Conservation (phyloP, 2,329 filamentous ascomycete genomes). For the Fusarium stilboides region DNA sequence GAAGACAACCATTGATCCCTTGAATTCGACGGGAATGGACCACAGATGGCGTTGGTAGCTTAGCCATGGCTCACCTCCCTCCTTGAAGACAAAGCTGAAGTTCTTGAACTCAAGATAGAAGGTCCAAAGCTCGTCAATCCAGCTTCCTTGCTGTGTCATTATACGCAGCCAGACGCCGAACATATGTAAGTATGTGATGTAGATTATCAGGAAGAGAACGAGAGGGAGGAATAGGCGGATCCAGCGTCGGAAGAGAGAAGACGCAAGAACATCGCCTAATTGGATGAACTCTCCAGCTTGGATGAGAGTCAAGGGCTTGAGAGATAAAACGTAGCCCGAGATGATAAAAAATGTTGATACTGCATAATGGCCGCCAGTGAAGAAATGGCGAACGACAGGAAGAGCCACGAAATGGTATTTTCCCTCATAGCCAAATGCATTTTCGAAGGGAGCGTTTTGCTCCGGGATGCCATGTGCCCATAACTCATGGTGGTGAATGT, state of each 20-base stretch:
- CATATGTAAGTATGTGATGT: slow-evolving; percentile 65
- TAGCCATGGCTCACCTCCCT: slow-evolving; percentile 68
- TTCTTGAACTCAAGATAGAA: slow-evolving; percentile 74
- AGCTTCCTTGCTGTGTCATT: slow-evolving; percentile 57
- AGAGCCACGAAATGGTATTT: slow-evolving; percentile 66
- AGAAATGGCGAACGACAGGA: slow-evolving; percentile 72
- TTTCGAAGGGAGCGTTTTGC: slow-evolving; percentile 63
- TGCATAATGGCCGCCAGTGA: slow-evolving; percentile 74
- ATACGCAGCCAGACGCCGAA: slow-evolving; percentile 63
- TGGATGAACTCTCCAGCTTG: slow-evolving; percentile 59
- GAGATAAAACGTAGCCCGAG: slow-evolving; percentile 70
- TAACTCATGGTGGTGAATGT: slow-evolving; percentile 72
- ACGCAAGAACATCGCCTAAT: slow-evolving; percentile 62
- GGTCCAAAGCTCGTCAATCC: slow-evolving; percentile 65
- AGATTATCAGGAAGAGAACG: slow-evolving; percentile 68
- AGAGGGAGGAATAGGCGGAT: slow-evolving; percentile 66
- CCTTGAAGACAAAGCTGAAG: slow-evolving; percentile 76
- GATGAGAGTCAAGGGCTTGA: slow-evolving; percentile 65
- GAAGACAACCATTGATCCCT: slow-evolving; percentile 76
- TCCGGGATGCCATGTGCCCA: slow-evolving; percentile 66
- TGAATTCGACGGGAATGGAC: slow-evolving; percentile 76
- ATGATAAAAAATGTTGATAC: slow-evolving; percentile 71
- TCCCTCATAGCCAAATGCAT: slow-evolving; percentile 66
- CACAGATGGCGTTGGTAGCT: slow-evolving; percentile 71
- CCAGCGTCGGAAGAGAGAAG: slow-evolving; percentile 66